Evolutionary conservation across 345 rosid genomes (phyloP), one percentile per base, ranked within the genome.

Genomic region (Excoecaria cochinchinensis): DNA sequence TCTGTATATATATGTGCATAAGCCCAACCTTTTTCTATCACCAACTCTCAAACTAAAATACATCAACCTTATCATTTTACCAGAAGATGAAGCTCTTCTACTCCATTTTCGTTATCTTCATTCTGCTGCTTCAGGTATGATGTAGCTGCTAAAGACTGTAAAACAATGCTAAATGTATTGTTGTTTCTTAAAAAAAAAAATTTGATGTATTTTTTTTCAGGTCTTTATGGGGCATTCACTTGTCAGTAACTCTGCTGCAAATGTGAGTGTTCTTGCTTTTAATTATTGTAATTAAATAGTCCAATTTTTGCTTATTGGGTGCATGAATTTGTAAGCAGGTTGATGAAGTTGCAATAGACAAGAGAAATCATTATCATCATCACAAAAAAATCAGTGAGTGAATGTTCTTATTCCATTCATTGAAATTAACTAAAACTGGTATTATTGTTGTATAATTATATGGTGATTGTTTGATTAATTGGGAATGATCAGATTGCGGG

Each of bases 371-470:
- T 71, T 48, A 67, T 24, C 8, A 69, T 36, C 76, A 71, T 69
- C 76, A 77, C 53, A 75, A 71, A 53, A 82, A 73, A 77, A 85
- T 85, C 78, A 80, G 87, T 87, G 59, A 81, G 86, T 63, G 14
- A 0, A n/a, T 70, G 16, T 56, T 3, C 21, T 38, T 39, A n/a
- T 40, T 21, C 31, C 74, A 39, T 58, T 21, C 3, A 7, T 1
- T 5, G 48, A 44, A 44, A 5, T 10, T n/a, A n/a, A 21, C 10
- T 56, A 31, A 31, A 31, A 31, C 31, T 31, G 31, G 31, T 31
- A 31, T 31, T 31, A 31, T 31, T 31, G 31, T 31, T 31, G 31
- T 31, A 31, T 31, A 31, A 31, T 31, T 31, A 31, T 31, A 31
- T 31, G 31, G 31, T 31, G 2, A 31, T 12, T 63, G 1, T n/a